phyloP scores from a whole-genome alignment of 192 early-diverging fungal genomes.

The Phlyctochytrium planicorne region DNA sequence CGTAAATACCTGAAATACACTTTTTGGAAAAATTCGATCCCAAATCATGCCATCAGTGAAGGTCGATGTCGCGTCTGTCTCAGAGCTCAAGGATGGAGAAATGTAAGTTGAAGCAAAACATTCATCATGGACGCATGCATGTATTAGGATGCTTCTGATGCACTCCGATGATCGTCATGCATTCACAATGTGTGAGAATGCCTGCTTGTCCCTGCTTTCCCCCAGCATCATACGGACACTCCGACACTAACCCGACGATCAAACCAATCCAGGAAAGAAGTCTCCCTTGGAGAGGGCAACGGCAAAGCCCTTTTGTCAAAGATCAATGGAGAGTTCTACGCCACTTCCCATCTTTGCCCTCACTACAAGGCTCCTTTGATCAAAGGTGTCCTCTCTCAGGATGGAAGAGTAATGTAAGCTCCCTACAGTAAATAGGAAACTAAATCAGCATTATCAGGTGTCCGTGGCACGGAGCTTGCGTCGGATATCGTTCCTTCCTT shows the following conservation, averaged over 20 bases:
- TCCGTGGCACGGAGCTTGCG: constrained; percentile 49
- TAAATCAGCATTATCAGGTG: no score
- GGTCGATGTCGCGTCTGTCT: not conserved
- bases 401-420: constrained; percentile 43
- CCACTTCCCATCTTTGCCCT: constrained; percentile 34
- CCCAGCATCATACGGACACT: no score
- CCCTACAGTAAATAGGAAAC: no score
- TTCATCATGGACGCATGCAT: no score
- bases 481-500: no score
- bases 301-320: constrained; percentile 27
- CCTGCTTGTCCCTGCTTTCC: no score
- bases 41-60: not conserved
- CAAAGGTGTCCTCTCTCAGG: constrained; percentile 30
- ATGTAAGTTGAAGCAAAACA: no score
- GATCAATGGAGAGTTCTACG: constrained; percentile 28
- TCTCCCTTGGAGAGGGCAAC: not conserved
- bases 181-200: no score
- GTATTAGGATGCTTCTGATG: no score
- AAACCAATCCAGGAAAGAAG: not conserved
- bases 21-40: not conserved
- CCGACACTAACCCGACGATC: no score
- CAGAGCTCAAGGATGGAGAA: not conserved
- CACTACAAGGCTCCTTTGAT: constrained; percentile 42
- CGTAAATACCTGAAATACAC: not conserved
- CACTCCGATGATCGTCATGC: no score